Evolutionary conservation across 2,329 filamentous ascomycete genomes (phyloP).

Genomic region (Penicillium occitanis): DNA sequence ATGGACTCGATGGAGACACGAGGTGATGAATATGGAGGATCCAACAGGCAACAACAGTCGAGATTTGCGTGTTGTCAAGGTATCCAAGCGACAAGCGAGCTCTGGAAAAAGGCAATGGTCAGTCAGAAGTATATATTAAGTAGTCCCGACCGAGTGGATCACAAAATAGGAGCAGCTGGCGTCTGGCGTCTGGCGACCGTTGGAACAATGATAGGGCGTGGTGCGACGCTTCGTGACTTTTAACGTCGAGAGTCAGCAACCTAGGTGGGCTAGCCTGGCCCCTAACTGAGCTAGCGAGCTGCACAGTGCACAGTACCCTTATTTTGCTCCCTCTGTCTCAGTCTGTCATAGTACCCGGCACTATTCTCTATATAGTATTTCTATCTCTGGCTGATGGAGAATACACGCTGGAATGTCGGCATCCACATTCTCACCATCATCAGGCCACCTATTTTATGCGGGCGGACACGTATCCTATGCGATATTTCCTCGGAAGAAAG

Average conservation of each 20-base stretch:
- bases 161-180: slow-evolving; percentile 31
- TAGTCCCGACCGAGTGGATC: slow-evolving; percentile 35
- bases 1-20: background rate
- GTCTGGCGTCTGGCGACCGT: background rate
- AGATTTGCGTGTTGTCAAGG: background rate
- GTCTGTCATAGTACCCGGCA: background rate
- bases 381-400: background rate
- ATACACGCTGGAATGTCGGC: background rate
- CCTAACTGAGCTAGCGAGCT: background rate
- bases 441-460: background rate
- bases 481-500: background rate
- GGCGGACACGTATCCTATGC: background rate
- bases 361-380: background rate
- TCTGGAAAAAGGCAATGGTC: slow-evolving; percentile 2
- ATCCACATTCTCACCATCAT: background rate
- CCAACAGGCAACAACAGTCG: background rate
- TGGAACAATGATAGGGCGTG: background rate
- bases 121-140: slow-evolving; percentile 18
- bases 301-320: background rate
- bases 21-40: background rate
- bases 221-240: slow-evolving; percentile 12
- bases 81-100: background rate
- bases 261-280: background rate
- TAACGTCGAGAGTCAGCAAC: background rate
- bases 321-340: background rate